Base-by-base conservation (phyloP, 306 rosid genomes). In the Cucurbita ficifolia region DNA sequence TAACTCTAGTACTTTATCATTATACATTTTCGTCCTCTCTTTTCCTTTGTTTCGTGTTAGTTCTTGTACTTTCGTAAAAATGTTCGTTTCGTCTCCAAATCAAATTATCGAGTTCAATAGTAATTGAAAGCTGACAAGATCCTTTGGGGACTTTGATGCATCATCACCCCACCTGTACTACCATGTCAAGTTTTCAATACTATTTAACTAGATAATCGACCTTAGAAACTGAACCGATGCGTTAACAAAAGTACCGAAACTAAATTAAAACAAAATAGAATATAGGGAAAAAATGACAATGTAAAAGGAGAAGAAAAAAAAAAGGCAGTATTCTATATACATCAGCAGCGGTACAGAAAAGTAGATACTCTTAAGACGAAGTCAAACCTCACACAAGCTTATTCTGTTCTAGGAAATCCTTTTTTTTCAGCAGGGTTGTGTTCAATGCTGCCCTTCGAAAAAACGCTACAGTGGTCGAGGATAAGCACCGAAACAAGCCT, bases 371-470 rank as follows among this genome's bases (percentile, higher is more conserved):
- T 54, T 55, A 43, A 72, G 70, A 75, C 64, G 18, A 59, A 76
- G 56, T 73, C 76, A 29, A 58, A 72, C 86, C 80, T 79, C 78
- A 5, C 77, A 53, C 76, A 52, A 10, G 58, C 78, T 60, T 64
- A 75, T 21, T 67, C 76, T 40, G 59, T 62, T 73, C 40, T 9
- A 81, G 57, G 38, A 56, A 59, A 64, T 57, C 33, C 16, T 21
- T 48, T 45, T 45, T 56, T 54, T 78, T 53, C 81, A 35, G 76
- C 83, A 62, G 81, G 73, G 22, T 13, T 14, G 57, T 9, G 56
- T 46, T 14, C 22, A 4, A 12, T 4, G 55, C 55, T 1, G 21
- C 55, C 18, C 73, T 46, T 46, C 5, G 42, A 33, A 14, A 16
- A 46, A 69, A 70, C 17, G 46, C 59, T 50, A 50, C 58, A 33